A percentile compares a stretch with the other conserved stretches of the same genome.
phyloP scores from a whole-genome alignment of 768 basidiomycete genomes.

The Lyophyllum shimeji region DNA sequence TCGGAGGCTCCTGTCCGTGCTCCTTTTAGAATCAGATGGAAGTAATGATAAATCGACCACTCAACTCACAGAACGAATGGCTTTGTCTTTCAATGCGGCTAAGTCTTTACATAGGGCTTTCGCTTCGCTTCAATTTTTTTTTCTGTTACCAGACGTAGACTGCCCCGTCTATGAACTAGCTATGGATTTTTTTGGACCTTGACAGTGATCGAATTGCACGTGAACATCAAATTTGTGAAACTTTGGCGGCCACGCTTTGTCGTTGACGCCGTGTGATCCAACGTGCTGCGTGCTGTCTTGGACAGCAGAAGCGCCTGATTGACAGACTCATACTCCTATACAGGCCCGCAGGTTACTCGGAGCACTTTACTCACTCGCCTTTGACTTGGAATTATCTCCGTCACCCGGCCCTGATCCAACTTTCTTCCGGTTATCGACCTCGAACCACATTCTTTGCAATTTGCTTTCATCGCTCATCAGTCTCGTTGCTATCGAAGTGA shows the following conservation, averaged over 20 bases:
- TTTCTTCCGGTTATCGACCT: background rate
- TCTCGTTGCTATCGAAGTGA: background rate
- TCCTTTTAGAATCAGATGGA: too few relatives aligned
- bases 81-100: too few relatives aligned
- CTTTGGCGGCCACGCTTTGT: background rate
- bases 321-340: background rate
- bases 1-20: too few relatives aligned
- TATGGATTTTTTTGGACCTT: too few relatives aligned
- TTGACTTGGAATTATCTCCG: background rate
- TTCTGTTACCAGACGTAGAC: too few relatives aligned
- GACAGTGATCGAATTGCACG: too few relatives aligned
- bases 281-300: background rate
- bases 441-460: background rate
- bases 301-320: background rate
- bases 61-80: too few relatives aligned
- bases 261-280: background rate
- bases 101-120: too few relatives aligned
- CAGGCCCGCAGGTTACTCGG: background rate
- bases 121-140: too few relatives aligned
- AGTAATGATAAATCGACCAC: too few relatives aligned
- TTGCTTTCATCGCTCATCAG: conserved; percentile 6
- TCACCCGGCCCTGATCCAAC: background rate
- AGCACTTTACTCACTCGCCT: background rate
- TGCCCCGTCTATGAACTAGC: too few relatives aligned
- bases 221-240: too few relatives aligned